These are phyloP conservation scores for Tricholoma saponaceum DNA, from an alignment of 768 basidiomycete species.

Conservation along the genomic window DNA sequence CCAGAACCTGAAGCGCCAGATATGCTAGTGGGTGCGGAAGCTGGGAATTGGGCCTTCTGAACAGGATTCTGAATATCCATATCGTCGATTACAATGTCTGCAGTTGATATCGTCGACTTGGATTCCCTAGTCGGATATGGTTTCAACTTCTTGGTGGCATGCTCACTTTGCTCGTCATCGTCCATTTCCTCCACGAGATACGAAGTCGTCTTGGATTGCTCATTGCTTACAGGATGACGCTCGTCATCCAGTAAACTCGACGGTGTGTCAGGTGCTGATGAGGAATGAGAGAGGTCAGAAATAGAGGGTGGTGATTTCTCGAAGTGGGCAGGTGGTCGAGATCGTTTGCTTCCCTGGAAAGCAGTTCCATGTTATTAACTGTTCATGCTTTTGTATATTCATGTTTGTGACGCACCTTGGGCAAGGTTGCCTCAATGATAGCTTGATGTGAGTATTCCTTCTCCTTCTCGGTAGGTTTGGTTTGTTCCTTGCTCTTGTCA, in stretches of 20 bases:
- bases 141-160: slow-evolving; percentile 48
- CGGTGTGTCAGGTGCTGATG: neutral
- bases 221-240: slow-evolving; percentile 1
- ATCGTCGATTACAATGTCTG: slow-evolving; percentile 29
- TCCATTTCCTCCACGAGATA: slow-evolving; percentile 32
- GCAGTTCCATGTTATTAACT: slow-evolving; percentile 5
- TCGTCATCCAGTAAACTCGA: slow-evolving; percentile 11
- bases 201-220: neutral
- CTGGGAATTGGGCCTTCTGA: slow-evolving; percentile 11
- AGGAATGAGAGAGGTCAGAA: slow-evolving; percentile 6
- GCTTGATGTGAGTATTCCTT: slow-evolving; percentile 51
- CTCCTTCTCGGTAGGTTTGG: slow-evolving; percentile 17
- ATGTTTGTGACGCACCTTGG: slow-evolving; percentile 45
- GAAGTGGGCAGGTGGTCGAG: slow-evolving; percentile 62
- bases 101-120: slow-evolving; percentile 6
- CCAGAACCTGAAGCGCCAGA: neutral
- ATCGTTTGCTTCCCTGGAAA: slow-evolving; percentile 69
- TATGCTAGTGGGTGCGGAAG: neutral
- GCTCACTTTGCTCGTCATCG: slow-evolving; percentile 37
- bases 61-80: slow-evolving; percentile 17
- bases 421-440: slow-evolving; percentile 75
- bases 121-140: slow-evolving; percentile 24
- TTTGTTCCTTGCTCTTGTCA: slow-evolving; percentile 22
- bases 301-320: slow-evolving; percentile 27
- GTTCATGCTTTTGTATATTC: neutral